Percentiles rank a stretch among this genome's conserved stretches.
phyloP scores from a whole-genome alignment of 1,139 yeast species.

The Lodderomyces parapsilosis region DNA sequence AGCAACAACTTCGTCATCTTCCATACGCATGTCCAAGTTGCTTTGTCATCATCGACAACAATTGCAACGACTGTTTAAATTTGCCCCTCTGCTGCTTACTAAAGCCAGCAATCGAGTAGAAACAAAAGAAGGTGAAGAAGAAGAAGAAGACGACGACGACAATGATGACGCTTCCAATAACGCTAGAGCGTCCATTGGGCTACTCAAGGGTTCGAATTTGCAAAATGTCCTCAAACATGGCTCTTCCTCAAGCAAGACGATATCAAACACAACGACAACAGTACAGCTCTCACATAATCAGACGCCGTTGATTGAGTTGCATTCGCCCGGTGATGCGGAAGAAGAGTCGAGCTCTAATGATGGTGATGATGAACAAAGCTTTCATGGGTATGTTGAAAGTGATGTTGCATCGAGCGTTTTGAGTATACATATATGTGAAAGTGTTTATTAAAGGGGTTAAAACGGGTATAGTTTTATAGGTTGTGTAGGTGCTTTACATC shows the following conservation, averaged over 20 bases:
- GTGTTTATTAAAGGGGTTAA: not conserved
- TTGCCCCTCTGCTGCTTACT: slow-evolving; percentile 1
- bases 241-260: not conserved
- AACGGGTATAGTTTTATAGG: too few relatives aligned
- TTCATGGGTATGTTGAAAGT: not conserved
- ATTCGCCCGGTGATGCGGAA: slow-evolving; percentile 1
- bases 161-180: too few relatives aligned
- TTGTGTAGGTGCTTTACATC: too few relatives aligned
- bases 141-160: not conserved
- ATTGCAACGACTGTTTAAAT: slow-evolving; percentile 1
- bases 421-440: not conserved
- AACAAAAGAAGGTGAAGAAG: not conserved
- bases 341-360: slow-evolving; percentile 12
- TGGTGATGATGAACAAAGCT: slow-evolving; percentile 14
- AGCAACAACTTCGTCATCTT: not conserved
- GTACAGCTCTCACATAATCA: not conserved
- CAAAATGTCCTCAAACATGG: not conserved
- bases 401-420: slow-evolving; percentile 4
- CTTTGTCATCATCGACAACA: slow-evolving; percentile 1
- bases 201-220: not conserved
- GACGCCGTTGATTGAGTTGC: not conserved
- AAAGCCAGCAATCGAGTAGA: not conserved
- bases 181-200: not conserved
- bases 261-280: not conserved
- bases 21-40: not conserved